Percentiles rank a stretch among this genome's conserved stretches.
phyloP scores from a whole-genome alignment of 2,329 filamentous ascomycete species.

The Cephalotrichum gorgonifer region DNA sequence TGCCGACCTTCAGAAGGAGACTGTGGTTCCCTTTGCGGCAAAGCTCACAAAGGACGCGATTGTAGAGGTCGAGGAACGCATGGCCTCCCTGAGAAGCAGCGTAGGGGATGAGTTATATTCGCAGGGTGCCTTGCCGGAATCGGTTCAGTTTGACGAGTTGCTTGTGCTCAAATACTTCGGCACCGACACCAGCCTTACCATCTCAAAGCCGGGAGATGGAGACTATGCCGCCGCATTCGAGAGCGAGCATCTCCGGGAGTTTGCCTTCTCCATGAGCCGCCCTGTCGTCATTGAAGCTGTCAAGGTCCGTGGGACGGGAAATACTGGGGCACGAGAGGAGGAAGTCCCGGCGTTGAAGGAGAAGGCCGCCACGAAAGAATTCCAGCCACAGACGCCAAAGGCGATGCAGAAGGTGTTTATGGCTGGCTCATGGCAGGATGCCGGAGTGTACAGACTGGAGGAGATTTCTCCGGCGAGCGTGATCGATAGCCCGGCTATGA shows the following conservation, averaged over 20 bases:
- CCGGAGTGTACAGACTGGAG: neutral
- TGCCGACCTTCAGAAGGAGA: conserved; percentile 85
- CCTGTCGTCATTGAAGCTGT: conserved; percentile 70
- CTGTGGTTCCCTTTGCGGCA: conserved; percentile 48
- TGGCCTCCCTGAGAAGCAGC: conserved; percentile 58
- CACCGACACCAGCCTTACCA: conserved; percentile 71
- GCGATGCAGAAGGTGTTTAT: neutral
- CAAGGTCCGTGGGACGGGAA: conserved; percentile 65
- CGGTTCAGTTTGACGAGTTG: neutral
- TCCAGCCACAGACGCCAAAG: neutral
- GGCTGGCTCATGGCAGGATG: neutral
- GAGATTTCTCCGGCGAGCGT: neutral
- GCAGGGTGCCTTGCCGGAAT: neutral
- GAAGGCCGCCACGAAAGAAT: neutral
- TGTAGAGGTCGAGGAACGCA: conserved; percentile 68
- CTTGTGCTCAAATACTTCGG: neutral
- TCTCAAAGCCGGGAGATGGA: conserved; percentile 59
- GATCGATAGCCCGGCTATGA: neutral
- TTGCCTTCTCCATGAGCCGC: conserved; percentile 85
- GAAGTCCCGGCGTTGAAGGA: conserved; percentile 40
- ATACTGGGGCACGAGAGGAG: conserved; percentile 64
- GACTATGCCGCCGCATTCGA: conserved; percentile 14
- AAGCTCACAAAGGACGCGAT: conserved; percentile 50
- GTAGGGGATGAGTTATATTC: conserved; percentile 49
- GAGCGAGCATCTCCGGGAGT: conserved; percentile 69